Evolutionary conservation across 1,284 basidiomycete genomes (phyloP).

Genomic region (Boletus albobrunnescens): DNA sequence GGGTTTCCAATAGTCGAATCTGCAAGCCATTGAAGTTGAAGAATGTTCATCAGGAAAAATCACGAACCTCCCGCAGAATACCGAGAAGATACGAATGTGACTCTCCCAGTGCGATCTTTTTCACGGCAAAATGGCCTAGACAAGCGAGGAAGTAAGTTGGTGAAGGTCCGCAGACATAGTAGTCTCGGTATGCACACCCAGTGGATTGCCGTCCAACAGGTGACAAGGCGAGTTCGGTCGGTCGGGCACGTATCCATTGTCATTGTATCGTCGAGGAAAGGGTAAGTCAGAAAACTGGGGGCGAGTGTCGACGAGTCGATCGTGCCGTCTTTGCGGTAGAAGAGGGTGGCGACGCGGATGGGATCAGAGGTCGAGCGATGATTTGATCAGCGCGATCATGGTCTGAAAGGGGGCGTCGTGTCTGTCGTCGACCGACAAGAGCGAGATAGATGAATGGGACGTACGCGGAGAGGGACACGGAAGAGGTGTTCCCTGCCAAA

Average conservation of each 20-base stretch:
- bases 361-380: slow-evolving; percentile 23
- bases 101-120: slow-evolving; percentile 91
- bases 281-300: no score
- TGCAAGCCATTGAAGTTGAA: slow-evolving; percentile 24
- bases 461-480: no score
- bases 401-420: slow-evolving; percentile 18
- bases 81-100: slow-evolving; percentile 80
- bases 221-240: slow-evolving; percentile 42
- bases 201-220: no score
- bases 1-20: slow-evolving; percentile 80
- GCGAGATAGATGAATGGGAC: no score
- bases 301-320: slow-evolving; percentile 29
- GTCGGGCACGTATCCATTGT: slow-evolving; percentile 24
- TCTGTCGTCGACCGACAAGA: no score
- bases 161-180: no score
- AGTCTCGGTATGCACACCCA: no score
- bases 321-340: slow-evolving; percentile 30
- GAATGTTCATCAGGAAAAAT: neutral
- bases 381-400: slow-evolving; percentile 24
- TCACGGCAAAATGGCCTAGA: no score
- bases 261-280: no score
- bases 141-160: no score
- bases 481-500: no score
- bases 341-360: slow-evolving; percentile 16
- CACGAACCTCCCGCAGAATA: slow-evolving; percentile 71